phyloP scores from a whole-genome alignment of 139 green algal genomes.

The Tetratostichococcus sp. region DNA sequence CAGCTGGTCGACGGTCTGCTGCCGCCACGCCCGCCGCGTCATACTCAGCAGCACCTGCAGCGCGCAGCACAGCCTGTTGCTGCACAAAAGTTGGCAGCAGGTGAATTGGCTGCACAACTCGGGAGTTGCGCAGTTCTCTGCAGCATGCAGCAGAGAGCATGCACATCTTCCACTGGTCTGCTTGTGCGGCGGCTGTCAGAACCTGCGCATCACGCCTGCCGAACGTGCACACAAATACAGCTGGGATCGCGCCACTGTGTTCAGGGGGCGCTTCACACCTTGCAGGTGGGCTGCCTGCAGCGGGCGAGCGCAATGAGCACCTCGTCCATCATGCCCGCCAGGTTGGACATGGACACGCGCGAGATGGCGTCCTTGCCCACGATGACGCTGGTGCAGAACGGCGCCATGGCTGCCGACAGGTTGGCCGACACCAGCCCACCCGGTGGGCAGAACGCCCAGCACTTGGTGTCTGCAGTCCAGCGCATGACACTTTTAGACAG shows the following conservation, averaged over 20 bases:
- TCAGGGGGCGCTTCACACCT: neutral
- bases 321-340: slow-evolving; percentile 28
- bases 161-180: no score
- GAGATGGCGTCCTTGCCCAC: slow-evolving; percentile 58
- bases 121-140: no score
- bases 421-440: slow-evolving; percentile 39
- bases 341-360: slow-evolving; percentile 37
- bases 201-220: no score
- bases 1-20: slow-evolving; percentile 3
- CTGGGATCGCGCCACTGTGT: no score
- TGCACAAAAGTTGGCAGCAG: no score
- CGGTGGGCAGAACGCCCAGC: slow-evolving; percentile 54
- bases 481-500: no score
- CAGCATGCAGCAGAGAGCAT: no score
- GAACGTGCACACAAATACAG: no score
- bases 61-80: no score
- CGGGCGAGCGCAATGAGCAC: slow-evolving; percentile 43
- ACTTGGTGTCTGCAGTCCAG: slow-evolving; percentile 25
- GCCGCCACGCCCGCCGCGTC: slow-evolving; percentile 1
- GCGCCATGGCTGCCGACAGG: slow-evolving; percentile 22
- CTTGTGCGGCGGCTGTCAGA: no score
- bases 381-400: slow-evolving; percentile 49
- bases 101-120: no score
- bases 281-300: slow-evolving; percentile 37
- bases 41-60: neutral